Evolutionary conservation across 495 filamentous ascomycete species (phyloP).

Genomic region (Annulohypoxylon maeteangense): DNA sequence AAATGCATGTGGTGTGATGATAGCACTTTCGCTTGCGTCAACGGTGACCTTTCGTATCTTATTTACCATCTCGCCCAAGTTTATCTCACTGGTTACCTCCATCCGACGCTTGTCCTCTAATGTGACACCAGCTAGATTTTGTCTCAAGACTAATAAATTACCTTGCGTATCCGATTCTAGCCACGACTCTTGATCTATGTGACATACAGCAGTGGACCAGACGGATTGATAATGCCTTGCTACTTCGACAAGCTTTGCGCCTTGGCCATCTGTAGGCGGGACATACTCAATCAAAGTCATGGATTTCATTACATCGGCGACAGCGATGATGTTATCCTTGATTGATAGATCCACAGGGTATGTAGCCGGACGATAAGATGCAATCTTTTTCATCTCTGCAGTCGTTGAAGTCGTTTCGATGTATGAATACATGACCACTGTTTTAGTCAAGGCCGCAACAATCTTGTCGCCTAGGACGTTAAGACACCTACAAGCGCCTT

Average conservation of each 20-base stretch:
- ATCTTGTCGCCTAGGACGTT: slow-evolving; percentile 80
- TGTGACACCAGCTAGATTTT: slow-evolving; percentile 76
- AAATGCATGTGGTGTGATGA: slow-evolving; percentile 85
- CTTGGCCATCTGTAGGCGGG: slow-evolving; percentile 54
- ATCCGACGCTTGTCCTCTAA: slow-evolving; percentile 77
- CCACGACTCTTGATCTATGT: slow-evolving; percentile 76
- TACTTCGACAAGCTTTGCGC: slow-evolving; percentile 71
- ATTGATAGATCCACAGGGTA: slow-evolving; percentile 87
- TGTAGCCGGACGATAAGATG: slow-evolving; percentile 82
- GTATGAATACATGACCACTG: slow-evolving; percentile 74
- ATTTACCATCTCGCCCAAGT: slow-evolving; percentile 92
- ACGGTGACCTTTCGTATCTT: slow-evolving; percentile 71
- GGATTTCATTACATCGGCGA: slow-evolving; percentile 96
- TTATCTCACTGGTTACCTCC: slow-evolving; percentile 79
- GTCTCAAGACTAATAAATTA: slow-evolving; percentile 81
- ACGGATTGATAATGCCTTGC: slow-evolving; percentile 82
- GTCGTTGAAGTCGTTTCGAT: slow-evolving; percentile 58
- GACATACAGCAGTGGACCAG: slow-evolving; percentile 81
- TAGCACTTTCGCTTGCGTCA: slow-evolving; percentile 65
- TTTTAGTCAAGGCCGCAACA: slow-evolving; percentile 86
- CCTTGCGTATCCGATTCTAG: slow-evolving; percentile 86
- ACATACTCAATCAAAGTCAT: slow-evolving; percentile 77
- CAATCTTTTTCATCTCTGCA: slow-evolving; percentile 69
- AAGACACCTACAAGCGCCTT: slow-evolving; percentile 81
- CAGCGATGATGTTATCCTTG: slow-evolving; percentile 74